Evolutionary conservation across 768 basidiomycete species (phyloP), one percentile per base, ranked within the genome.

Genomic region (Boletus subcaerulescens): DNA sequence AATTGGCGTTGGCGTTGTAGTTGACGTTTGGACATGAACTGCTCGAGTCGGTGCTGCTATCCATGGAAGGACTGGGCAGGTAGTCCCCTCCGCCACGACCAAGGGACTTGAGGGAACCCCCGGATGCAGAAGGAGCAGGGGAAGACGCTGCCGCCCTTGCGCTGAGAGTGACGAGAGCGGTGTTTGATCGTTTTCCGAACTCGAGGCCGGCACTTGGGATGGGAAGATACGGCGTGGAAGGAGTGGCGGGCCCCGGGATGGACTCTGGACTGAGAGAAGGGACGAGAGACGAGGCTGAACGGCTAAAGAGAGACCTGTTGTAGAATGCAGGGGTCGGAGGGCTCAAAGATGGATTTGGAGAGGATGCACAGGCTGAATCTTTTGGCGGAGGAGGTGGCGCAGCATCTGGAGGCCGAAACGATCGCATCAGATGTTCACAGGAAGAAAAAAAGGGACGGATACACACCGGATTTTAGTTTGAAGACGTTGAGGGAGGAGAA

Each of bases 381-480:
- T 89, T 88, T 39, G 86, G 86, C 0, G 87, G 87, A 2, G 74
- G 80, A 8, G 80, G 82, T 33, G 74, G 71, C 45, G 55, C 53
- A 15, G 55, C 7, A n/a, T 63, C 63, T 66, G 48, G 1, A 14
- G 13, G 22, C 10, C n/a, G 20, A 9, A 24, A 36, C 9, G 20
- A 55, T 40, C 24, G 44, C 1, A 41, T 18, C 7, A 33, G 20
- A 5, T 24, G 2, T 10, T 11, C 3, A 13, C 58, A 51, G 48
- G 43, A 26, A 53, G 42, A 26, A 33, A 1, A 26, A 26, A 13
- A 17, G 17, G 5, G 14, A 17, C 32, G 24, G 15, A 55, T 45
- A 6, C 10, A 57, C 52, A 11, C 40, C 42, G 1, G 50, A 2
- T 45, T 55, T 68, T 50, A 77, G 67, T 61, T 76, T 77, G 71